A percentile compares a stretch with the other conserved stretches of the same genome.
These are phyloP conservation scores for Fulvia fulva DNA, from an alignment of 2,329 filamentous ascomycete species.

Conservation along the genomic window DNA sequence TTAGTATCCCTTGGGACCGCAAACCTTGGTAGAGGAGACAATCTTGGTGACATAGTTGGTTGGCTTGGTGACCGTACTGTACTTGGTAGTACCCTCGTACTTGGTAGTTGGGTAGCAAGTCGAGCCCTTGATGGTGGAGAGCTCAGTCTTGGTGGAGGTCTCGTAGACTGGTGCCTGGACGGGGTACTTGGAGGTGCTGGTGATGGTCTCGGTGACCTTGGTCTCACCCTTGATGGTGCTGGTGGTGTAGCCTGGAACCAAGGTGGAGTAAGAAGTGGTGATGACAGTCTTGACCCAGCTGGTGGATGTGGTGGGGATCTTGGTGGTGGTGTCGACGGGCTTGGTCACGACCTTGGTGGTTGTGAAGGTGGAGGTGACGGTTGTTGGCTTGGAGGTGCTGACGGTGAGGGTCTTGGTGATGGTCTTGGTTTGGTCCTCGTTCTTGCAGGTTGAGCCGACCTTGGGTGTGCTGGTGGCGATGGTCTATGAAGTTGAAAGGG, in stretches of 20 bases:
- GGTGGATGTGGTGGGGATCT: not conserved
- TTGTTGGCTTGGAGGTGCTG: not conserved
- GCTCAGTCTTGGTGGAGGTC: not conserved
- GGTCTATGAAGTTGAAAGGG: not conserved
- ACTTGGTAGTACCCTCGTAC: not conserved
- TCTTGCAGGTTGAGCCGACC: not conserved
- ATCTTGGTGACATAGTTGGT: not conserved
- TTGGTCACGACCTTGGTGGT: not conserved
- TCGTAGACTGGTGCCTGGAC: not conserved
- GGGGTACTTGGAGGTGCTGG: not conserved
- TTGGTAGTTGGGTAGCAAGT: not conserved
- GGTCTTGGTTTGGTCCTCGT: not conserved
- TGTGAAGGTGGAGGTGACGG: not conserved
- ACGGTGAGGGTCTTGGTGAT: not conserved
- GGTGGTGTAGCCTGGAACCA: not conserved
- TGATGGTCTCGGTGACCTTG: not conserved
- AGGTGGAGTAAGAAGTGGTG: not conserved
- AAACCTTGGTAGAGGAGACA: conserved; percentile 1
- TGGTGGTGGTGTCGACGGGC: conserved; percentile 1
- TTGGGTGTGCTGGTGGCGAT: not conserved
- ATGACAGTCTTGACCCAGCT: not conserved
- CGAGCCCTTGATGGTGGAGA: not conserved
- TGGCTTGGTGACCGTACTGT: not conserved
- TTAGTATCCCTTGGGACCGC: conserved; percentile 2
- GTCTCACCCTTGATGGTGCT: not conserved